Percentiles rank a stretch among this genome's conserved stretches.
Conservation (phyloP, 192 early-diverging fungal genomes). For the Podila epicladia region DNA sequence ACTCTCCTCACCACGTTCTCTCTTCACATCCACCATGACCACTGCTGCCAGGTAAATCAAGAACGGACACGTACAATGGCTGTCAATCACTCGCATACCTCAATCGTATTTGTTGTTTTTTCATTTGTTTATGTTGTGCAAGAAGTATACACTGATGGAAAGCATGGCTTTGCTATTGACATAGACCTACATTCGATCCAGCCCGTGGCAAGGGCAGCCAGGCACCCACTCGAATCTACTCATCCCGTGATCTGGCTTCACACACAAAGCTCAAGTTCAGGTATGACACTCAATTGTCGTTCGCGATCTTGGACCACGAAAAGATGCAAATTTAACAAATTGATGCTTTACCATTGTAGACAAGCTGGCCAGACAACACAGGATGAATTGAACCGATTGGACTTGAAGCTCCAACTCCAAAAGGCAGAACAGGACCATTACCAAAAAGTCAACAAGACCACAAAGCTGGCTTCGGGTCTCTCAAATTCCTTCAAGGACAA, state of each 20-base stretch:
- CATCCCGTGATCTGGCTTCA: conserved; percentile 75
- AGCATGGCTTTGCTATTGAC: not conserved
- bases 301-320: not conserved
- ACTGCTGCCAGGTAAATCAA: conserved; percentile 48
- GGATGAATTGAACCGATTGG: conserved; percentile 65
- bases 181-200: conserved; percentile 81
- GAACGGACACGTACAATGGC: not conserved
- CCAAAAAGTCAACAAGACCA: conserved; percentile 52
- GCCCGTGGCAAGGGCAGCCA: conserved; percentile 73
- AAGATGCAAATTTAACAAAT: too few species aligned
- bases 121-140: not conserved
- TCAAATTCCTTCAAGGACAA: conserved; percentile 50
- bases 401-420: conserved; percentile 72
- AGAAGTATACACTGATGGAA: not conserved
- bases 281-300: conserved; percentile 23
- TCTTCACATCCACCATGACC: conserved; percentile 30
- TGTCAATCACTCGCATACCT: not conserved
- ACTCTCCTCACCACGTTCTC: not conserved
- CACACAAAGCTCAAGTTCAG: conserved; percentile 84
- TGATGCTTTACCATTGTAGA: conserved; percentile 29
- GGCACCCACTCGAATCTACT: conserved; percentile 70
- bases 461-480: conserved; percentile 17
- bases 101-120: not conserved
- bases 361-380: conserved; percentile 71
- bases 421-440: conserved; percentile 76